These are phyloP conservation scores for Starmerella bombicola DNA, from an alignment of 805 yeast species.

Conservation along the genomic window DNA sequence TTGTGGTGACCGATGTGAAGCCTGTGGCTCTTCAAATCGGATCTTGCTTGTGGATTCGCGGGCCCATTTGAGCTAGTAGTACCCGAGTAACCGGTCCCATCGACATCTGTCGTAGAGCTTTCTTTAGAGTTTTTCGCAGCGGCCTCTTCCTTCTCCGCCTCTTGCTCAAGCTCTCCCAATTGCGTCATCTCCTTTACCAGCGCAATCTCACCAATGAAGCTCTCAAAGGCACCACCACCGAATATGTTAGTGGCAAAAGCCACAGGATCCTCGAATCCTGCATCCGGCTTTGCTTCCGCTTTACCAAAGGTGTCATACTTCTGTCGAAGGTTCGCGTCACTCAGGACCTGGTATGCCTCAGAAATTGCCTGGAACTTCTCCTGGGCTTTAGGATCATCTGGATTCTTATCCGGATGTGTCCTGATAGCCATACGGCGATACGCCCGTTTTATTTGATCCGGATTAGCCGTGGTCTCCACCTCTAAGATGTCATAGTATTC, in stretches of 20 bases:
- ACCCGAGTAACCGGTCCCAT: background rate
- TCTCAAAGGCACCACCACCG: slow-evolving; percentile 82
- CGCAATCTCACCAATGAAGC: slow-evolving; percentile 80
- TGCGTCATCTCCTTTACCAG: slow-evolving; percentile 64
- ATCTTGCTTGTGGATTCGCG: background rate
- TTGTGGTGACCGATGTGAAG: background rate
- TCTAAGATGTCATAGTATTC: slow-evolving; percentile 73
- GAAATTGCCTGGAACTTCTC: slow-evolving; percentile 66
- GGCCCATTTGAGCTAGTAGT: background rate
- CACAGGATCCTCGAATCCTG: slow-evolving; percentile 68
- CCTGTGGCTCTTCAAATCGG: background rate
- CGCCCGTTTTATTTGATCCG: slow-evolving; percentile 79
- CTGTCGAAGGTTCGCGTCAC: slow-evolving; percentile 54
- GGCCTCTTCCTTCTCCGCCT: slow-evolving; percentile 22
- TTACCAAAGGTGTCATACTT: slow-evolving; percentile 81
- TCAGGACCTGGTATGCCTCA: slow-evolving; percentile 49
- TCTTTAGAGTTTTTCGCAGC: slow-evolving; percentile 13
- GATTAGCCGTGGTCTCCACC: slow-evolving; percentile 56
- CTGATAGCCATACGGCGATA: slow-evolving; percentile 80
- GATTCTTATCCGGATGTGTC: slow-evolving; percentile 93
- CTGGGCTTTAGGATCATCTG: slow-evolving; percentile 85
- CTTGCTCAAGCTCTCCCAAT: slow-evolving; percentile 41
- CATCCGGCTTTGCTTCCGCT: slow-evolving; percentile 53
- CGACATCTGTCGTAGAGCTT: background rate
- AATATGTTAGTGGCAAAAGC: slow-evolving; percentile 76